A percentile compares a stretch with the other conserved stretches of the same genome.
These are phyloP conservation scores for Cytospora mali DNA, from an alignment of 2,329 filamentous ascomycete genomes.

Conservation along the genomic window DNA sequence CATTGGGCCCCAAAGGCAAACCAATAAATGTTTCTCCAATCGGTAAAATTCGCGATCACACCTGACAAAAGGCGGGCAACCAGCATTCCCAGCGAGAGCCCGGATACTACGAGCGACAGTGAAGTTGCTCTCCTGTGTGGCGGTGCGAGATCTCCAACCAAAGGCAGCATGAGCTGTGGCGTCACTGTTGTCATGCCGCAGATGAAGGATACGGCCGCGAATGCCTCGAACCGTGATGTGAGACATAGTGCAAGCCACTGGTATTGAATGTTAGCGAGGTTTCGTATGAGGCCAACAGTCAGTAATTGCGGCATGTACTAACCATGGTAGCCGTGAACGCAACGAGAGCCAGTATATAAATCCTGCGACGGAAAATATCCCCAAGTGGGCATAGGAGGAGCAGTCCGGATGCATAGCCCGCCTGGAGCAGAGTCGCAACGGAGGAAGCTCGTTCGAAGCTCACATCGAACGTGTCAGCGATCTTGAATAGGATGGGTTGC, in stretches of 20 bases:
- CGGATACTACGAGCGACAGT: slow-evolving; percentile 74
- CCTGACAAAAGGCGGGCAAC: slow-evolving; percentile 76
- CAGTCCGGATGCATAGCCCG: slow-evolving; percentile 75
- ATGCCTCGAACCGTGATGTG: slow-evolving; percentile 64
- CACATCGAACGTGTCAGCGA: slow-evolving; percentile 72
- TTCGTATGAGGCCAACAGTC: too few species aligned
- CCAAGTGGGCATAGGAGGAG: slow-evolving; percentile 76
- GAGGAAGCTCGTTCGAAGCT: slow-evolving; percentile 66
- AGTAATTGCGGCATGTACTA: slow-evolving; percentile 34
- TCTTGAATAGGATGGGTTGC: slow-evolving; percentile 75
- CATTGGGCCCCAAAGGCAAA: slow-evolving; percentile 72
- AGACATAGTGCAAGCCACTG: slow-evolving; percentile 72
- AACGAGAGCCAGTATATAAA: slow-evolving; percentile 69
- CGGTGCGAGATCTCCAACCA: slow-evolving; percentile 78
- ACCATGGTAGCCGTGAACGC: slow-evolving; percentile 70
- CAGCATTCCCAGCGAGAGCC: slow-evolving; percentile 74
- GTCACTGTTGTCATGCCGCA: slow-evolving; percentile 80
- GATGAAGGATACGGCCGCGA: slow-evolving; percentile 72
- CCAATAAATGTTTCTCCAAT: slow-evolving; percentile 82
- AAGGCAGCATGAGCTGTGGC: slow-evolving; percentile 76
- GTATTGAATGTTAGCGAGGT: not conserved
- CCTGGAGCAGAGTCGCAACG: slow-evolving; percentile 77
- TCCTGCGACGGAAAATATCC: slow-evolving; percentile 67
- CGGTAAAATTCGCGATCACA: slow-evolving; percentile 71
- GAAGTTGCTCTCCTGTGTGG: slow-evolving; percentile 67